Base-by-base conservation (phyloP, 345 rosid species). In the Lenwebbia sp. region DNA sequence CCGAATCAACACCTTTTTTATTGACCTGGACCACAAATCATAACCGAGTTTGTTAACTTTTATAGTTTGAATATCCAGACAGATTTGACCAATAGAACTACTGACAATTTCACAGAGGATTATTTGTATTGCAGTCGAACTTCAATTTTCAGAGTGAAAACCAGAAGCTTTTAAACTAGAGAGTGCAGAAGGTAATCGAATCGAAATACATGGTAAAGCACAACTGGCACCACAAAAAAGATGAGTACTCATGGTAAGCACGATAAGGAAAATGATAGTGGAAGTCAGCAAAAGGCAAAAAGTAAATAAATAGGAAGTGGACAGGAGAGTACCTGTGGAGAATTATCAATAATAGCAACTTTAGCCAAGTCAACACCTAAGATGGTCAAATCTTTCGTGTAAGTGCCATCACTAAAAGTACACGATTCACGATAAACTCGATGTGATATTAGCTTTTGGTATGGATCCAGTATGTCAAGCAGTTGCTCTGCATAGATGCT, bases 321-420 rank as follows among this genome's bases (percentile, higher is more conserved):
- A 53, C 86, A 74, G 85, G 74, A 53, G 86, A 82, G 86, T 94
- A 96, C 99, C 99, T 96, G 98, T 40, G 99, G 99, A 78, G 95
- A 95, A 91, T 96, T 96, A 91, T 96, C 99, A 94, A 96, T 90
- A 81, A 96, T 94, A 76, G 98, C 98, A 91, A 96, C 95, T 91
- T 96, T 95, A 86, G 99, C 96, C 83, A 95, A 94, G 91, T 96
- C 99, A 90, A 96, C 93, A 88, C 98, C 99, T 90, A 96, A 91
- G 87, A 96, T 92, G 87, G 95, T 94, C 93, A 96, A 92, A 90
- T 96, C 99, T 92, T 96, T 96, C 30, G 96, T 96, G 93, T 96
- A 95, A 87, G 93, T 94, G 90, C 98, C 99, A 85, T 95, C 98
- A 49, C 90, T 91, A 89, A 94, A 92, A 88, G 94, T 93, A 93